phyloP scores from a whole-genome alignment of 768 basidiomycete species.

The Amylocystis lapponica region DNA sequence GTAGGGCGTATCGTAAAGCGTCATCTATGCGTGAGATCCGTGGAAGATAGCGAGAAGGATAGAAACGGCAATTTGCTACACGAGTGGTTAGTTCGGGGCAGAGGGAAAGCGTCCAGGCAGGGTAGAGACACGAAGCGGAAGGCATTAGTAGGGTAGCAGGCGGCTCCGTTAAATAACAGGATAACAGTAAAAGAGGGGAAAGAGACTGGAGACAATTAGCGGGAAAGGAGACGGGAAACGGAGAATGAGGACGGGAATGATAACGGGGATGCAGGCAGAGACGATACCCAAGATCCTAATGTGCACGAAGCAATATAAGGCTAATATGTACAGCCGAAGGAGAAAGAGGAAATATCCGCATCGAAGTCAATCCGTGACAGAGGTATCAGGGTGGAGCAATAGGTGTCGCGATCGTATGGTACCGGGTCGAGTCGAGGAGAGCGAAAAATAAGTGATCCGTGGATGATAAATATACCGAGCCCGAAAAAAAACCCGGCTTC shows the following conservation, averaged over 20 bases:
- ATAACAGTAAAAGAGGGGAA: background rate
- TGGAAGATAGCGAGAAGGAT: background rate
- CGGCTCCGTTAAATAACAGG: background rate
- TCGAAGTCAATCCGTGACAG: background rate
- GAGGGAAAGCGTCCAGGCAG: background rate
- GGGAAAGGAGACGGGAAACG: background rate
- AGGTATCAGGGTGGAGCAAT: too few relatives aligned
- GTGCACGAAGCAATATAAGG: background rate
- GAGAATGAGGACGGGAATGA: background rate
- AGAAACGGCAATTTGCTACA: constrained; percentile 7
- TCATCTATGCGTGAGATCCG: constrained; percentile 1
- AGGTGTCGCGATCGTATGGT: too few relatives aligned
- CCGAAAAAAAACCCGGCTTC: background rate
- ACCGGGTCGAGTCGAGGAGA: background rate
- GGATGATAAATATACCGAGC: background rate
- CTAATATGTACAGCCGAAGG: background rate
- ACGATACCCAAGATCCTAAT: background rate
- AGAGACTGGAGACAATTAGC: background rate
- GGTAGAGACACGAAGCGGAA: too few relatives aligned
- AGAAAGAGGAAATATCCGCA: background rate
- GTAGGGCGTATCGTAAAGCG: constrained; percentile 3
- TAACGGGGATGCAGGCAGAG: background rate
- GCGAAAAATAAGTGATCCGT: too few relatives aligned
- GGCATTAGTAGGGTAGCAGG: background rate
- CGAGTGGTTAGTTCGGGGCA: background rate